Evolutionary conservation across 1,139 yeast species (phyloP).

Genomic region (Trichomonascaceae sp.): DNA sequence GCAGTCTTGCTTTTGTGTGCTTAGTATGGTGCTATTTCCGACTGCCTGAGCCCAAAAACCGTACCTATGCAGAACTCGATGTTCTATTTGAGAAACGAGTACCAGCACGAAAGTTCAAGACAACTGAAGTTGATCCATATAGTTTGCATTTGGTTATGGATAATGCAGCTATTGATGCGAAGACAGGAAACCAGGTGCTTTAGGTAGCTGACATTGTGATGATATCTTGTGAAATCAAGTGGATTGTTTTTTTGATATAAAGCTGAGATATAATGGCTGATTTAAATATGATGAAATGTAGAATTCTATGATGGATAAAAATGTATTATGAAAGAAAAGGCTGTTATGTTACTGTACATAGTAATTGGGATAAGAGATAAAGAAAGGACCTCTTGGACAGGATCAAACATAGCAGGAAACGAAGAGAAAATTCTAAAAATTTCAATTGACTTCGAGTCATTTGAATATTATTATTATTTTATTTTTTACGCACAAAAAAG

Average conservation of each 20-base stretch:
- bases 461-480: not conserved
- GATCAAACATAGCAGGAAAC: not conserved
- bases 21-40: slow-evolving; percentile 42
- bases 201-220: not conserved
- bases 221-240: not conserved
- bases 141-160: not conserved
- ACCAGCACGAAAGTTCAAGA: slow-evolving; percentile 41
- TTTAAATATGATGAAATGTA: not conserved
- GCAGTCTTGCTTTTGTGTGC: slow-evolving; percentile 38
- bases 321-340: not conserved
- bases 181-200: not conserved
- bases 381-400: not conserved
- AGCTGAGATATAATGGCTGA: no score
- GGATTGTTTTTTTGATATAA: not conserved
- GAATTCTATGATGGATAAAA: not conserved
- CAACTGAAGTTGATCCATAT: slow-evolving; percentile 32
- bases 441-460: not conserved
- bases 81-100: slow-evolving; percentile 27
- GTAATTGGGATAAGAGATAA: not conserved
- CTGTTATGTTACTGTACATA: not conserved
- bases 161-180: not conserved
- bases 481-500: not conserved
- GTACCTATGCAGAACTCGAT: slow-evolving; percentile 56
- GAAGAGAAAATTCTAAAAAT: no score
- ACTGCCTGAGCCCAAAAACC: slow-evolving; percentile 51